Percentiles rank a stretch among this genome's conserved stretches.
Evolutionary conservation across 2,329 filamentous ascomycete genomes (phyloP).

Genomic region (Ceratocystis colombiana): DNA sequence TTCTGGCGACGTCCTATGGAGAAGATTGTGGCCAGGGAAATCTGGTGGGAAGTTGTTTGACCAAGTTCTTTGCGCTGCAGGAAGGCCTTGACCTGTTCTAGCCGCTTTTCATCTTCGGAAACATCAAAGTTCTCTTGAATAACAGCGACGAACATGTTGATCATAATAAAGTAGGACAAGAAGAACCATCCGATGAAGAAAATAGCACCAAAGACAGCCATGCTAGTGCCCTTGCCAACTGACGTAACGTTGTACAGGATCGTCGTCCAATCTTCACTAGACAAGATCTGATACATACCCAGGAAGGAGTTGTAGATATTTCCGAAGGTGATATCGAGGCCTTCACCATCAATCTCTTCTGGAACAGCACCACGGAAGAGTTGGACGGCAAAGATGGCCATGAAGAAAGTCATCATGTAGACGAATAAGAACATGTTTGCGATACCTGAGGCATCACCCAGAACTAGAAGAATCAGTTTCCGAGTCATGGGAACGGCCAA

Average conservation of each 20-base stretch:
- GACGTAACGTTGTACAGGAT: conserved; percentile 75
- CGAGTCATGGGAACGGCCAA: conserved; percentile 78
- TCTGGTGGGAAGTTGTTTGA: conserved; percentile 53
- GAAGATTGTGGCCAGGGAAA: conserved; percentile 65
- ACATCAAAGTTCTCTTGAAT: conserved; percentile 99
- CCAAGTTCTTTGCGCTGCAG: conserved; percentile 82
- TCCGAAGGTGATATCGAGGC: conserved; percentile 65
- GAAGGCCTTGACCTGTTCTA: conserved; percentile 93
- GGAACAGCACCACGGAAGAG: conserved; percentile 83
- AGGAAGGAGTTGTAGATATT: conserved; percentile 93
- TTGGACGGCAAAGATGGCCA: conserved; percentile 86
- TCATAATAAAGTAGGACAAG: conserved; percentile 82
- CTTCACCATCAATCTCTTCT: conserved; percentile 49
- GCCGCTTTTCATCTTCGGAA: conserved; percentile 91
- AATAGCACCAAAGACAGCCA: conserved; percentile 84
- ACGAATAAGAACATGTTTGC: conserved; percentile 93
- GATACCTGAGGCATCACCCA: conserved; percentile 86
- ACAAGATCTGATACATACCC: conserved; percentile 94
- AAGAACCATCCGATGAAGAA: conserved; percentile 96
- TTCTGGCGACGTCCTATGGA: conserved; percentile 47
- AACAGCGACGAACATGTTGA: conserved; percentile 99
- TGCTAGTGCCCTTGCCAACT: conserved; percentile 53
- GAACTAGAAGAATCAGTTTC: conserved; percentile 74
- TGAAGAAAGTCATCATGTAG: conserved; percentile 87
- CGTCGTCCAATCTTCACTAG: conserved; percentile 89